A percentile compares a stretch with the other conserved stretches of the same genome.
phyloP scores from a whole-genome alignment of 192 early-diverging fungal genomes.

The Geranomyces variabilis region DNA sequence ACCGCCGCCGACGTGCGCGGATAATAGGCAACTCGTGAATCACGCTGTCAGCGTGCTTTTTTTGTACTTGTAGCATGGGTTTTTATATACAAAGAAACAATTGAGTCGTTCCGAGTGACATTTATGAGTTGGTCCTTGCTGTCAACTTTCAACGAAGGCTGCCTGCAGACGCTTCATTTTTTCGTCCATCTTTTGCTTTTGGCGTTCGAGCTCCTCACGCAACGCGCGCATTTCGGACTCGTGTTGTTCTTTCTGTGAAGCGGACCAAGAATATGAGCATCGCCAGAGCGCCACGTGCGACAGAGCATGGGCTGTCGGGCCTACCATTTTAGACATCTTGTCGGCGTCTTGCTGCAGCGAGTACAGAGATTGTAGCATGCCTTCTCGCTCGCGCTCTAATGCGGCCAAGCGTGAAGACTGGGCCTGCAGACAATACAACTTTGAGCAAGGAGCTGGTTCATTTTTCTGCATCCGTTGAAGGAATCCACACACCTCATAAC shows the following conservation, averaged over 20 bases:
- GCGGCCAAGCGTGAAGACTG: constrained; percentile 32
- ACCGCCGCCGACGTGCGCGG: too few relatives aligned
- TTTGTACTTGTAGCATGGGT: too few relatives aligned
- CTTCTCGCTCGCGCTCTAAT: constrained; percentile 47
- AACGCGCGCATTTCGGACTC: constrained; percentile 43
- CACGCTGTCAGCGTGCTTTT: too few relatives aligned
- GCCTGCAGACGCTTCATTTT: constrained; percentile 42
- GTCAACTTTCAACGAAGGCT: constrained; percentile 20
- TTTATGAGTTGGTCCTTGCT: neutral
- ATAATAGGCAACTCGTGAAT: too few relatives aligned
- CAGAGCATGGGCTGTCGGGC: neutral
- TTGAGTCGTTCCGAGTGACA: too few relatives aligned
- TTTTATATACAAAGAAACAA: too few relatives aligned
- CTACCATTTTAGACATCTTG: constrained; percentile 18
- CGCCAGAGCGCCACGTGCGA: neutral
- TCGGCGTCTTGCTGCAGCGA: constrained; percentile 34
- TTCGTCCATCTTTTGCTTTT: constrained; percentile 35
- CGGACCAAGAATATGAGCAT: too few relatives aligned
- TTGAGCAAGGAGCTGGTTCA: too few relatives aligned
- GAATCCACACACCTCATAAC: constrained; percentile 36
- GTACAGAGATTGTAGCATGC: constrained; percentile 33
- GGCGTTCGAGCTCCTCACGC: constrained; percentile 34
- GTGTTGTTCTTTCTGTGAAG: constrained; percentile 16
- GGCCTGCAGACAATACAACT: constrained; percentile 7
- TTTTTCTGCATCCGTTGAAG: neutral